Conservation (phyloP, 495 filamentous ascomycete genomes). For the Coniosporium apollinis region DNA sequence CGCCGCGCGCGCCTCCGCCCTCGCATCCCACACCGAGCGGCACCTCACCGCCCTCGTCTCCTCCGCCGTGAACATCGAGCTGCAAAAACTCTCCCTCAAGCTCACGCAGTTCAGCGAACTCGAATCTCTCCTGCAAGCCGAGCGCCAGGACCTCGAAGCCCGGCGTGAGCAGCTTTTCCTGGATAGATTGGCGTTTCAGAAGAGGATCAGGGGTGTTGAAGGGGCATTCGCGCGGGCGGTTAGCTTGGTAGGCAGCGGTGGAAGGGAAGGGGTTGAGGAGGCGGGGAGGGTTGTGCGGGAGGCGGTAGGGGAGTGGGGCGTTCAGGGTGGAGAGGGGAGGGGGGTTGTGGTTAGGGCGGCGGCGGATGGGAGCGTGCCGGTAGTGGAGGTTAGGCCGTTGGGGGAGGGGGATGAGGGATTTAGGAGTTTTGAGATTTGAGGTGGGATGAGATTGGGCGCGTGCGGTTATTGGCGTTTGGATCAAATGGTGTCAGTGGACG, state of each 20-base stretch:
- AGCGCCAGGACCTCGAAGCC: slow-evolving; percentile 81
- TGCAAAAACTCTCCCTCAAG: slow-evolving; percentile 34
- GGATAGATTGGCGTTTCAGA: slow-evolving; percentile 78
- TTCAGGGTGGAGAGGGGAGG: neutral
- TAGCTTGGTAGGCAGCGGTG: slow-evolving; percentile 39
- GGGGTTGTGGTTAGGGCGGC: neutral
- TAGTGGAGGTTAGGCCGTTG: neutral
- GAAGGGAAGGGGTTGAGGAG: neutral
- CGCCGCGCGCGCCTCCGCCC: slow-evolving; percentile 67
- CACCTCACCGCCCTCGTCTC: slow-evolving; percentile 87
- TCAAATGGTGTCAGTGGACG: too few species aligned
- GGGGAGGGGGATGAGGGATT: neutral
- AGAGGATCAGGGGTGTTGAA: slow-evolving; percentile 66
- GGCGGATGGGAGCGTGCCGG: neutral
- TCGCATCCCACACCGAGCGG: slow-evolving; percentile 89
- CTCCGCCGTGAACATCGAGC: slow-evolving; percentile 52
- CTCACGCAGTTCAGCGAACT: slow-evolving; percentile 91
- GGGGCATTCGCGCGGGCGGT: slow-evolving; percentile 47
- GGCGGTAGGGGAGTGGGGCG: neutral
- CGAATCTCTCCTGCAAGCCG: slow-evolving; percentile 76
- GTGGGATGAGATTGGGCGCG: too few species aligned
- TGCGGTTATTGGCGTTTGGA: too few species aligned
- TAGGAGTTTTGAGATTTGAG: slow-evolving; percentile 1
- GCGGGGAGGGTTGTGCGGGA: neutral
- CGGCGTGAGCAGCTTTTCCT: slow-evolving; percentile 84